A percentile compares a stretch with the other conserved stretches of the same genome.
These are phyloP conservation scores for Planoprotostelium fungivorum DNA, from an alignment of 78 protist species.

Conservation along the genomic window DNA sequence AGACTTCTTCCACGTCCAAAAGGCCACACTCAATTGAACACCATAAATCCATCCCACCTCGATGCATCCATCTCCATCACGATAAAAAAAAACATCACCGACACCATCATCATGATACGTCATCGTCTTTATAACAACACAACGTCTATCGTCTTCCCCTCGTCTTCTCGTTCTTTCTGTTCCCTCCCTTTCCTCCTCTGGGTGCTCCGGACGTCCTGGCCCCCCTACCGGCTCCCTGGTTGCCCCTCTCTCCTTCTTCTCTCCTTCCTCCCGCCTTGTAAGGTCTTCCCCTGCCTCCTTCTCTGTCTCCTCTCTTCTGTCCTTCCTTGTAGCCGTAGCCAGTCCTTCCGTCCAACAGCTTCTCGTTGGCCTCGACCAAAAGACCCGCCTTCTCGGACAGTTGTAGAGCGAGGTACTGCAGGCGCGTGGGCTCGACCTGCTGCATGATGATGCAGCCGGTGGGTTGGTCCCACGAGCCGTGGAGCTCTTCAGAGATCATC, in stretches of 20 bases:
- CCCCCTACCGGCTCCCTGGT: not conserved
- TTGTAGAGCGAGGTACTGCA: slow-evolving; percentile 72
- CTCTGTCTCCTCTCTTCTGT: not conserved
- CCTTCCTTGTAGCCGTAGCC: not conserved
- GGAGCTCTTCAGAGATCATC: slow-evolving; percentile 73
- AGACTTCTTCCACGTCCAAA: not conserved
- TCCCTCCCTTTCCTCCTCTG: not conserved
- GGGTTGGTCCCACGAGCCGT: slow-evolving; percentile 79
- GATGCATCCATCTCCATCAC: too few species aligned
- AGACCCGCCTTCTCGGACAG: slow-evolving; percentile 66
- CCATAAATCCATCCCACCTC: not conserved
- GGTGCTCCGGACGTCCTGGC: not conserved
- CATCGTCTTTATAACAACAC: too few species aligned
- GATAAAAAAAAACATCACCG: too few species aligned
- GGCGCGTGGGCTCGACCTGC: slow-evolving; percentile 65
- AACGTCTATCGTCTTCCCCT: not conserved
- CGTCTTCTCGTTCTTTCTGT: not conserved
- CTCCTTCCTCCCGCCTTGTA: not conserved
- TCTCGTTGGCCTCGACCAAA: slow-evolving; percentile 63
- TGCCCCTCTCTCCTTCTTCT: not conserved
- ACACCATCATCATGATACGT: too few species aligned
- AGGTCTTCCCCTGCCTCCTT: not conserved
- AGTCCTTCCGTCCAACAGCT: slow-evolving; percentile 5
- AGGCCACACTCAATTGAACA: not conserved
- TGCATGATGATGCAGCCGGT: slow-evolving; percentile 69